Evolutionary conservation across 225 moss, liverwort and hornwort species (phyloP).

Genomic region (Climacium dendroides): DNA sequence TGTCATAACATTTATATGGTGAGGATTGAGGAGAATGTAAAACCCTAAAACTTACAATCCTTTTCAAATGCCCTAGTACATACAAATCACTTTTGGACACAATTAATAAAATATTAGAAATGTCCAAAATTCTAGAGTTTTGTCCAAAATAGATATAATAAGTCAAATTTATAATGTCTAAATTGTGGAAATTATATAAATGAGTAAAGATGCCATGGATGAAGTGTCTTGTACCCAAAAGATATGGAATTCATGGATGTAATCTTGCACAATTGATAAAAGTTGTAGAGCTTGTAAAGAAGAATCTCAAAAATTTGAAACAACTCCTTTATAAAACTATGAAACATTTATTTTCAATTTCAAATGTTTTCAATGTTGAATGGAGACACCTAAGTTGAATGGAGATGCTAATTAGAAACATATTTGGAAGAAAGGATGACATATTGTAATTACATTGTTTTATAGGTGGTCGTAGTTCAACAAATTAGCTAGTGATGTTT

Average conservation of each 20-base stretch:
- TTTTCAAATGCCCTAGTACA: too few species aligned
- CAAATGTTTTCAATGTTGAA: background rate
- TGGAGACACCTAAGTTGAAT: background rate
- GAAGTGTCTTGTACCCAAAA: background rate
- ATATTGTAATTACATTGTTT: background rate
- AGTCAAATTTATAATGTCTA: too few species aligned
- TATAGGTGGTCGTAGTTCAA: too few species aligned
- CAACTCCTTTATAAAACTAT: background rate
- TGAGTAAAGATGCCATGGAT: too few species aligned
- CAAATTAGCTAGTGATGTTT: background rate
- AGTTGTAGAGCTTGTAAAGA: background rate
- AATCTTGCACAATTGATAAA: background rate
- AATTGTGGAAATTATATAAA: too few species aligned
- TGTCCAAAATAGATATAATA: too few species aligned
- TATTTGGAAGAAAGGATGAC: background rate
- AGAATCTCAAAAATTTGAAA: background rate
- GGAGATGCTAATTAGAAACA: background rate
- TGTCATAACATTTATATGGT: too few species aligned
- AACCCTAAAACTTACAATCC: too few species aligned
- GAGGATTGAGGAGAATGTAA: too few species aligned
- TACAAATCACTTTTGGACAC: too few species aligned
- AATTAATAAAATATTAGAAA: too few species aligned
- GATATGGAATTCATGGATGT: accelerated
- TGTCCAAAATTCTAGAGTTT: too few species aligned
- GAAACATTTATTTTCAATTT: background rate